A percentile compares a stretch with the other conserved stretches of the same genome.
These are phyloP conservation scores for Kalmusia sp. DNA, from an alignment of 2,329 filamentous ascomycete genomes.

Conservation along the genomic window DNA sequence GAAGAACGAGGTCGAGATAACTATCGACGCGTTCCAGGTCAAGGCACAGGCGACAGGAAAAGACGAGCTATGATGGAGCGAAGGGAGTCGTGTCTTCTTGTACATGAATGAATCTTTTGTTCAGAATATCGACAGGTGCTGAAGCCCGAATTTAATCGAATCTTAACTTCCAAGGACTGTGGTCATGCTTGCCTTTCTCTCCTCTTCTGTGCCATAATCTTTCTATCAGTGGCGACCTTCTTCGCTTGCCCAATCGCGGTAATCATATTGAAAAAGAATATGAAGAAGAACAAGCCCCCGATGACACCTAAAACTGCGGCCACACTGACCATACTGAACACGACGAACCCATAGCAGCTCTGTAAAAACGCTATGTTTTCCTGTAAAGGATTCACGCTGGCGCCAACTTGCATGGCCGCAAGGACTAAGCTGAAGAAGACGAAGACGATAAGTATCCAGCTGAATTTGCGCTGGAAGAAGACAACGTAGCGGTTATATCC, in stretches of 20 bases:
- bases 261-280: slow-evolving; percentile 47
- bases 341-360: slow-evolving; percentile 42
- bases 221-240: slow-evolving; percentile 44
- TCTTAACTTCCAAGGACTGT: too few species aligned
- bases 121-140: too few species aligned
- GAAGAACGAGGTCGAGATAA: slow-evolving; percentile 39
- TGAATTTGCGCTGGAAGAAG: slow-evolving; percentile 48
- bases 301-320: slow-evolving; percentile 35
- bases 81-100: too few species aligned
- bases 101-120: too few species aligned
- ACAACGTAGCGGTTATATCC: slow-evolving; percentile 49
- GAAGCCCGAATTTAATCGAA: too few species aligned
- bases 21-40: slow-evolving; percentile 39
- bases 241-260: slow-evolving; percentile 39
- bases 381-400: slow-evolving; percentile 30
- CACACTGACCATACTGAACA: slow-evolving; percentile 44
- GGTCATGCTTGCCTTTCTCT: slow-evolving; percentile 3
- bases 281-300: slow-evolving; percentile 34
- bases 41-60: slow-evolving; percentile 10
- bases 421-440: slow-evolving; percentile 47
- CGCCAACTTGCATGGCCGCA: slow-evolving; percentile 48
- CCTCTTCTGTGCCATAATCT: slow-evolving; percentile 16
- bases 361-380: slow-evolving; percentile 29
- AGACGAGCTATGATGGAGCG: slow-evolving; percentile 8
- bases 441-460: slow-evolving; percentile 46